Conservation (phyloP, 2,329 filamentous ascomycete species). For the Aspergillus fumigatus region DNA sequence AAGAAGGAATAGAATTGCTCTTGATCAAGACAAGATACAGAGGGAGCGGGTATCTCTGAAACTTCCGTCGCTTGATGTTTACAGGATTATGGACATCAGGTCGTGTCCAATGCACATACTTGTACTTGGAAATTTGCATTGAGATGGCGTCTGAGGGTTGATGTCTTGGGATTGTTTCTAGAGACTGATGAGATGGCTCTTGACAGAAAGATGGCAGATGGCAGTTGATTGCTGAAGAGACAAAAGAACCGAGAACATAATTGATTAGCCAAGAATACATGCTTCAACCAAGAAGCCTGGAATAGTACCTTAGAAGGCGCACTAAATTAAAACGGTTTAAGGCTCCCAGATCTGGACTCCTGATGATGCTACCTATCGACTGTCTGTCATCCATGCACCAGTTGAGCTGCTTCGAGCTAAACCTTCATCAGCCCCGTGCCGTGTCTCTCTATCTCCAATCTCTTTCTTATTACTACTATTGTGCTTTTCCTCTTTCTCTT, state of each 20-base stretch:
- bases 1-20: neutral
- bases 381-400: neutral
- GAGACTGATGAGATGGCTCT: neutral
- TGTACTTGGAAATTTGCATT: neutral
- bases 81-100: neutral
- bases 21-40: neutral
- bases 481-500: constrained; percentile 5
- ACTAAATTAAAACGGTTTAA: neutral
- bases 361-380: no score
- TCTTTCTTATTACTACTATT: neutral
- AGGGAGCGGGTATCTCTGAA: neutral
- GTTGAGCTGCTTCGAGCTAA: neutral
- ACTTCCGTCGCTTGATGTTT: neutral
- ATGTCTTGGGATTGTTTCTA: neutral
- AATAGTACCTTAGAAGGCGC: neutral
- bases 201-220: neutral
- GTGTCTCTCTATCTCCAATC: constrained; percentile 3
- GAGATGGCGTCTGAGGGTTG: neutral
- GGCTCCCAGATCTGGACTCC: no score
- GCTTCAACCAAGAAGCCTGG: neutral
- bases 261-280: neutral
- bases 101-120: neutral
- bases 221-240: neutral
- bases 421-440: constrained; percentile 1
- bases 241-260: neutral